Conservation (phyloP, 371 early-diverging fungal species). For the Mortierella sp. region DNA sequence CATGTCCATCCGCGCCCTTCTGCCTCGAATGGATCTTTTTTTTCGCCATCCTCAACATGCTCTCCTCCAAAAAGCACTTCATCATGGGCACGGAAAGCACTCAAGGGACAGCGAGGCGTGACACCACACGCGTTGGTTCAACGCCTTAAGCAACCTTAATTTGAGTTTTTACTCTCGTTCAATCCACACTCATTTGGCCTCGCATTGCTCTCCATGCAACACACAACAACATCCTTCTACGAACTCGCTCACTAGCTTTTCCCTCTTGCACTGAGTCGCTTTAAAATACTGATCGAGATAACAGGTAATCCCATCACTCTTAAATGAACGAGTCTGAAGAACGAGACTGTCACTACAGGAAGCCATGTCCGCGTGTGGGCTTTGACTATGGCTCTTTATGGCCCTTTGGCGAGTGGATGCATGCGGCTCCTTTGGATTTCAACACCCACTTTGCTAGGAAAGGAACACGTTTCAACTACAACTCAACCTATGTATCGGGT, state of each 20-base stretch:
- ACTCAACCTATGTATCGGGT: too few species aligned
- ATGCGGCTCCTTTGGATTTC: too few species aligned
- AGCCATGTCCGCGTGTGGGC: too few species aligned
- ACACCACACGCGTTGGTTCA: slow-evolving; percentile 4
- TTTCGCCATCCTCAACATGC: not conserved
- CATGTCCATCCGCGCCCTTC: not conserved
- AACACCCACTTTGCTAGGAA: too few species aligned
- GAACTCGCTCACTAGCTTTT: not conserved
- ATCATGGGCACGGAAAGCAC: not conserved
- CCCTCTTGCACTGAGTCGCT: not conserved
- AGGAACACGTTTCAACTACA: too few species aligned
- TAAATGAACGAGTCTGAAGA: not conserved
- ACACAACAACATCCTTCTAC: too few species aligned
- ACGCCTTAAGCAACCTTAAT: slow-evolving; percentile 32
- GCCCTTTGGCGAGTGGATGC: too few species aligned
- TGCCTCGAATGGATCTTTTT: not conserved
- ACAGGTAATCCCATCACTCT: not conserved
- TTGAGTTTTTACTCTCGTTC: too few species aligned
- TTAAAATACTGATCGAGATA: slow-evolving; percentile 17
- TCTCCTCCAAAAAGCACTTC: too few species aligned
- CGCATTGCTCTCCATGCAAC: not conserved
- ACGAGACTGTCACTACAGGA: too few species aligned
- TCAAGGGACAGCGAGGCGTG: too few species aligned
- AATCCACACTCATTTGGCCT: not conserved
- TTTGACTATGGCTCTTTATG: too few species aligned